Evolutionary conservation across 495 filamentous ascomycete species (phyloP), one percentile per base, ranked within the genome.

Genomic region (Penicillium tannophilum): DNA sequence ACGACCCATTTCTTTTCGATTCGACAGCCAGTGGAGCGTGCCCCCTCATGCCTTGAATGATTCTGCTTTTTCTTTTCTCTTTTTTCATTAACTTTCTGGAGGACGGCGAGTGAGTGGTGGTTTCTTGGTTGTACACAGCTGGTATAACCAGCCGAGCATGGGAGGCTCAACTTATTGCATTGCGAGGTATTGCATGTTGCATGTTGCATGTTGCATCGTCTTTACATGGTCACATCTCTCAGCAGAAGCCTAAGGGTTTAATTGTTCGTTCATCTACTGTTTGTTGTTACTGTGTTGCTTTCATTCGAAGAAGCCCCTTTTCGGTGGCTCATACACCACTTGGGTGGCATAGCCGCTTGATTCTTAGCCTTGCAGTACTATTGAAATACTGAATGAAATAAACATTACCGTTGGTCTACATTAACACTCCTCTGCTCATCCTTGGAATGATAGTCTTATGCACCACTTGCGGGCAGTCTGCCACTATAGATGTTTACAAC

Each of bases 211-310:
- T 28, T 47, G 24, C 8, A 19, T 33, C 28, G 26, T 46, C 23
- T 55, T 63, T 52, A 59, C 55, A 59, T 65, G 55, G 39, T 62
- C 43, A 54, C 59, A 65, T 61, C 55, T 61, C 51, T 61, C 58
- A 46, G 39, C 33, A 35, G 8, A 55, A 49, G 62, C 58, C 55
- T 59, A 49, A 47, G 62, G 58, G 62, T 55, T 55, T 61, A 52
- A 61, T 55, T 64, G 58, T 61, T 59, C 50, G 36, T 50, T 50
- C 43, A 64, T 64, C 46, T 65, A 59, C 28, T 26, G 56, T 42
- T 49, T 57, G 35, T 52, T 19, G 23, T 61, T 42, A 17, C 39
- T 41, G 16, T 41, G 14, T 41, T 41, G 39, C 39, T 41, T 41
- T 41, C 39, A 17, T 41, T 39, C 39, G 39, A 16, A 41, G 2